Conservation (phyloP, 2,329 filamentous ascomycete genomes). For the Pestalotiopsis sp. region DNA sequence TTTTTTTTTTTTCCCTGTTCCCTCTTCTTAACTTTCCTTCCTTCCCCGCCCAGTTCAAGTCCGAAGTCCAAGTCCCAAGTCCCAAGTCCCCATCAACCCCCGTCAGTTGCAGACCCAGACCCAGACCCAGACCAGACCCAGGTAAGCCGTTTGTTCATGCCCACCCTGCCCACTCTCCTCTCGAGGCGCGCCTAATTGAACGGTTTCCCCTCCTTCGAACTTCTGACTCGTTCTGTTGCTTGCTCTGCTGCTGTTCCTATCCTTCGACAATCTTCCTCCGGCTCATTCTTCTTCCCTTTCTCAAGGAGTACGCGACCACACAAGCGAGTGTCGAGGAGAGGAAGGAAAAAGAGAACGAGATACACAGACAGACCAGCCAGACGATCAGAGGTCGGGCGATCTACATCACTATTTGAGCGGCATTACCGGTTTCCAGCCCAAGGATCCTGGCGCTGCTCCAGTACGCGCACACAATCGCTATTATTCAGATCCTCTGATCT, state of each 20-base stretch:
- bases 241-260: background rate
- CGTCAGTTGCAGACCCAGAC: background rate
- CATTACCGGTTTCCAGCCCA: background rate
- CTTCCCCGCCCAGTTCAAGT: background rate
- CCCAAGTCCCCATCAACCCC: background rate
- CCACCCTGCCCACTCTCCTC: background rate
- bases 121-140: background rate
- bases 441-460: background rate
- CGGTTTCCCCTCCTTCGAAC: conserved; percentile 8
- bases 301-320: background rate
- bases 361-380: background rate
- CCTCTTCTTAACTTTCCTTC: background rate
- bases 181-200: conserved; percentile 7
- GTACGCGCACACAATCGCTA: background rate
- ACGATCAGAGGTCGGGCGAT: background rate
- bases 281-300: background rate
- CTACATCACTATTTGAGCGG: background rate
- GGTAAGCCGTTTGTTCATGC: background rate
- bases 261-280: background rate
- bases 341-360: background rate
- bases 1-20: background rate
- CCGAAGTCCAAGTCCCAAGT: background rate
- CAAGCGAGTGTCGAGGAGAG: background rate
- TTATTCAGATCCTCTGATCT: background rate
- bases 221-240: background rate